These are phyloP conservation scores for Yamadazyma takamatsuzukensis DNA, from an alignment of 805 yeast species.

Conservation along the genomic window DNA sequence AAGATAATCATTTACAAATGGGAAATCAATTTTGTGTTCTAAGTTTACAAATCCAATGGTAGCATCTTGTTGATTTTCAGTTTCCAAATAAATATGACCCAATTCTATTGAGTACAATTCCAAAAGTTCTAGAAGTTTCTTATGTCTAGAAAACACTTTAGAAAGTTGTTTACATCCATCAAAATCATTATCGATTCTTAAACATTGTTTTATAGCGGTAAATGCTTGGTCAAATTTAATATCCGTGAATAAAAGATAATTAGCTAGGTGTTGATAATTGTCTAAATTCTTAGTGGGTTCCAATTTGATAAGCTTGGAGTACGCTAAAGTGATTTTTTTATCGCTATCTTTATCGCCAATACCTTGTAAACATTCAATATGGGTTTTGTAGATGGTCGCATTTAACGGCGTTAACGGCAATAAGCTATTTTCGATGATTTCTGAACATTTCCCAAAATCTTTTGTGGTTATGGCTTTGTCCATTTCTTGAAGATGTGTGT, in stretches of 20 bases:
- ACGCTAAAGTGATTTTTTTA: constrained; percentile 19
- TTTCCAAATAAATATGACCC: constrained; percentile 21
- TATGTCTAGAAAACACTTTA: constrained; percentile 48
- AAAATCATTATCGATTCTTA: constrained; percentile 74
- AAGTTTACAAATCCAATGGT: constrained; percentile 22
- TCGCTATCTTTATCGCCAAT: neutral
- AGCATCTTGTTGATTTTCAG: constrained; percentile 5
- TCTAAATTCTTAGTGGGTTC: constrained; percentile 24
- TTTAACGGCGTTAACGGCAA: constrained; percentile 42
- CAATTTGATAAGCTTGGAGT: constrained; percentile 22
- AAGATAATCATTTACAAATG: constrained; percentile 19
- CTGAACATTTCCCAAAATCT: constrained; percentile 3
- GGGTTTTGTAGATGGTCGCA: constrained; percentile 16
- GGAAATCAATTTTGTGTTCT: constrained; percentile 20
- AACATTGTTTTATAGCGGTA: constrained; percentile 58
- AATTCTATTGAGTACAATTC: constrained; percentile 42
- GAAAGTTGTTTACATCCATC: constrained; percentile 54
- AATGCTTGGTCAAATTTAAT: constrained; percentile 51
- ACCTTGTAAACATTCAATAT: constrained; percentile 21
- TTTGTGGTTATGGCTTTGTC: neutral
- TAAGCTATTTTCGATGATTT: constrained; percentile 21
- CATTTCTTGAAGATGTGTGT: constrained; percentile 4
- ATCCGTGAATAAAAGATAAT: constrained; percentile 44
- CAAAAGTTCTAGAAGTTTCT: constrained; percentile 32
- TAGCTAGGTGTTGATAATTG: constrained; percentile 22